Evolutionary conservation across 2,329 filamentous ascomycete species (phyloP).

Genomic region (Penicillium brevicompactum): DNA sequence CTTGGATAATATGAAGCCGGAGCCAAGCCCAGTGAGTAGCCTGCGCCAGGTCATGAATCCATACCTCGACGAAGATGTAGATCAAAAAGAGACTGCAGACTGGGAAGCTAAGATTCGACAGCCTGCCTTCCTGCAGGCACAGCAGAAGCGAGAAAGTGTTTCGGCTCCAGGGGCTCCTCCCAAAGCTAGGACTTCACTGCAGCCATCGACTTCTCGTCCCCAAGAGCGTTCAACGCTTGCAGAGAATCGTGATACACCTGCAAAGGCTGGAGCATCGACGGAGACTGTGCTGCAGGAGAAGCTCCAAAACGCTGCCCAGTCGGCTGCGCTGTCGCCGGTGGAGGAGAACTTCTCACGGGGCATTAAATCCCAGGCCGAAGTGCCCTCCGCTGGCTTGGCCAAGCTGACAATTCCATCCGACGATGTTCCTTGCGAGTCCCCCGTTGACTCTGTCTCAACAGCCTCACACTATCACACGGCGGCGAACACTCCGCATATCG

Average conservation of each 20-base stretch:
- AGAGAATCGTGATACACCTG: conserved; percentile 34
- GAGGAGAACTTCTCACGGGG: conserved; percentile 30
- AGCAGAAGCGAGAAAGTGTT: conserved; percentile 29
- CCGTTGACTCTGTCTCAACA: conserved; percentile 40
- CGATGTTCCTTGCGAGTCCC: conserved; percentile 29
- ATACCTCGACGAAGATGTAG: conserved; percentile 58
- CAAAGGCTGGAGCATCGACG: conserved; percentile 19
- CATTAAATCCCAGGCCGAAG: conserved; percentile 18
- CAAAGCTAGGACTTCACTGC: conserved; percentile 31
- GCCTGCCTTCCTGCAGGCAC: conserved; percentile 16
- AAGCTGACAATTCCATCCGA: conserved; percentile 29
- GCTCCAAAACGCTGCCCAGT: conserved; percentile 16
- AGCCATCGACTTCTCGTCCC: conserved; percentile 27
- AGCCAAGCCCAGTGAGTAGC: conserved; percentile 72
- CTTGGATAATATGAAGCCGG: conserved; percentile 30
- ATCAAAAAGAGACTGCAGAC: conserved; percentile 26
- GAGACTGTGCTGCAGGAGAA: conserved; percentile 22
- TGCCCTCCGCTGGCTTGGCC: conserved; percentile 28
- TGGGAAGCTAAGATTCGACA: conserved; percentile 24
- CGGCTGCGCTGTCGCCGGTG: conserved; percentile 28
- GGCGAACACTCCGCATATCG: conserved; percentile 43
- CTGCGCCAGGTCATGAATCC: conserved; percentile 85
- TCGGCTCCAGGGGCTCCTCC: conserved; percentile 23
- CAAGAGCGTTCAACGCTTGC: conserved; percentile 37
- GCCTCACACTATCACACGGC: conserved; percentile 49